Conservation (phyloP, 163 green algal species). For the Prototheca wickerhamii region DNA sequence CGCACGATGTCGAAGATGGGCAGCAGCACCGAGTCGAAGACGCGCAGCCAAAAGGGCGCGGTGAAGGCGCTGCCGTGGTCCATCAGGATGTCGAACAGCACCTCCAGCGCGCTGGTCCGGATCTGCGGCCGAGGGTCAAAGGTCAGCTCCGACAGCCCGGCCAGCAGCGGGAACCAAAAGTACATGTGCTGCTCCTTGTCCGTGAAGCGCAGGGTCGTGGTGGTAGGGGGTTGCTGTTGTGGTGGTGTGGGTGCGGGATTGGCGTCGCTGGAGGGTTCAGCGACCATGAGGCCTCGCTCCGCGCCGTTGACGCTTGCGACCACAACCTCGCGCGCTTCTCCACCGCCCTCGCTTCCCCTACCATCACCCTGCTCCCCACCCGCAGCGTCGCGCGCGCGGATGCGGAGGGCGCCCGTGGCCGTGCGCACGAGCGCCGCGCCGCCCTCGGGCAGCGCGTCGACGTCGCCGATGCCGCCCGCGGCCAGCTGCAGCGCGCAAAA, state of each 20-base stretch:
- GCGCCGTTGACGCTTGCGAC: too few relatives aligned
- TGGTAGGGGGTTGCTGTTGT: too few relatives aligned
- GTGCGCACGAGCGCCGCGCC: slow-evolving; percentile 1
- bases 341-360: too few relatives aligned
- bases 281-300: too few relatives aligned
- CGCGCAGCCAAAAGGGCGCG: slow-evolving; percentile 80
- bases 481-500: slow-evolving; percentile 92
- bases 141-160: slow-evolving; percentile 91
- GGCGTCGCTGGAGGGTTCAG: not conserved
- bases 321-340: too few relatives aligned
- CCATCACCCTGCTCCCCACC: too few relatives aligned
- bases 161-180: slow-evolving; percentile 98
- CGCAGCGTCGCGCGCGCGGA: slow-evolving; percentile 23
- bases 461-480: slow-evolving; percentile 49
- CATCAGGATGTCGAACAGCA: slow-evolving; percentile 93
- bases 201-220: slow-evolving; percentile 51
- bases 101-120: slow-evolving; percentile 44
- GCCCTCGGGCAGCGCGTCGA: slow-evolving; percentile 41
- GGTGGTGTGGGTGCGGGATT: not conserved
- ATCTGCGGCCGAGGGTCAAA: slow-evolving; percentile 86
- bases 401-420: slow-evolving; percentile 34
- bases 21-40: slow-evolving; percentile 92
- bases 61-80: slow-evolving; percentile 84
- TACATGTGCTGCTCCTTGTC: slow-evolving; percentile 92
- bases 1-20: slow-evolving; percentile 94